phyloP scores from a whole-genome alignment of 2,329 filamentous ascomycete genomes.

The Bipolaris zeicola region DNA sequence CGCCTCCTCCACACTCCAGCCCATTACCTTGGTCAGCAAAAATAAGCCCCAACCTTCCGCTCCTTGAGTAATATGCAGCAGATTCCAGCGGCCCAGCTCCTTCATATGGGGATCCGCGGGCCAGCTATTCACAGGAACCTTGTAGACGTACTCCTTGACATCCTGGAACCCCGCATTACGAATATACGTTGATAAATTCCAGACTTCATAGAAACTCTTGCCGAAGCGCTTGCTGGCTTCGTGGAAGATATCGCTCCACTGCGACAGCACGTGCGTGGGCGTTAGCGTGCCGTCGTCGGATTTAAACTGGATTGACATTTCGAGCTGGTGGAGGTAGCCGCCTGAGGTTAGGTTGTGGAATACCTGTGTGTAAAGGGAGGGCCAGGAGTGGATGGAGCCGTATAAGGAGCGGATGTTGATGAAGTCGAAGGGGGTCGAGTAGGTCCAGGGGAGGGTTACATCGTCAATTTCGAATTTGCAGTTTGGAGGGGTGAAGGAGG shows the following conservation, averaged over 20 bases:
- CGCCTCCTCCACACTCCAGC: slow-evolving; percentile 50
- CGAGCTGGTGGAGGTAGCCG: slow-evolving; percentile 49
- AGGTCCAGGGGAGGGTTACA: slow-evolving; percentile 48
- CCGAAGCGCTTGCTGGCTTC: slow-evolving; percentile 31
- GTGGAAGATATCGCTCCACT: slow-evolving; percentile 36
- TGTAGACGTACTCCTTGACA: slow-evolving; percentile 35
- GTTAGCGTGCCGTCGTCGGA: slow-evolving; percentile 47
- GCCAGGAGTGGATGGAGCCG: slow-evolving; percentile 52
- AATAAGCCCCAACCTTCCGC: slow-evolving; percentile 39
- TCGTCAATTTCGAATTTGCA: slow-evolving; percentile 55
- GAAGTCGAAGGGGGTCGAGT: slow-evolving; percentile 44
- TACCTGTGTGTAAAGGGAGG: slow-evolving; percentile 42
- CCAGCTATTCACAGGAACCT: slow-evolving; percentile 40
- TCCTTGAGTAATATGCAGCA: slow-evolving; percentile 36
- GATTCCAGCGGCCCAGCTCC: slow-evolving; percentile 42
- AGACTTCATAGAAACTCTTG: slow-evolving; percentile 35
- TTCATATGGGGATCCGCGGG: slow-evolving; percentile 37
- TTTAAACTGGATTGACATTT: slow-evolving; percentile 49
- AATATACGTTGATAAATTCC: slow-evolving; percentile 35
- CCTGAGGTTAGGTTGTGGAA: slow-evolving; percentile 41
- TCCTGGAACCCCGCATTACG: slow-evolving; percentile 34
- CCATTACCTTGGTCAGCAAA: slow-evolving; percentile 37
- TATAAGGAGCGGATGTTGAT: slow-evolving; percentile 53
- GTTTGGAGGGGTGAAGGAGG: slow-evolving; percentile 52
- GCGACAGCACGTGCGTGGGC: slow-evolving; percentile 35